Evolutionary conservation across 139 green algal genomes (phyloP).

Genomic region (Chlorella sp.): DNA sequence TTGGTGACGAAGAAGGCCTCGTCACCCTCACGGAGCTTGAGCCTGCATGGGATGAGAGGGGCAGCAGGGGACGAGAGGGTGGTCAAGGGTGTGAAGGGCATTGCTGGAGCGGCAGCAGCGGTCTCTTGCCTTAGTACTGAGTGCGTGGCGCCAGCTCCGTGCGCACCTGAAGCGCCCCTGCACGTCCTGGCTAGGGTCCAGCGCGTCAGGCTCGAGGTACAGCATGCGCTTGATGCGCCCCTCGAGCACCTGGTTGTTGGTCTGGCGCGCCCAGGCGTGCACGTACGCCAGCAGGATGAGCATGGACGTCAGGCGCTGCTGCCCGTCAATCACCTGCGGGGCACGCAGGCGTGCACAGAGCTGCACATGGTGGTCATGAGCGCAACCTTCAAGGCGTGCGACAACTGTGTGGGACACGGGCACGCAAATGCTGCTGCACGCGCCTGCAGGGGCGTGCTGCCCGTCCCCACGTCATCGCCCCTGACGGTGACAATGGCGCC

Average conservation of each 20-base stretch:
- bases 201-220: slow-evolving; percentile 40
- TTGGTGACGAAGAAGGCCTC: slow-evolving; percentile 41
- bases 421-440: no score
- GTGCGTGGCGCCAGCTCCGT: no score
- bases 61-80: no score
- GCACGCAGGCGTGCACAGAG: background rate
- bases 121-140: no score
- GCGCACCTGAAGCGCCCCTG: slow-evolving; percentile 12
- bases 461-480: background rate
- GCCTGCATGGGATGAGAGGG: no score
- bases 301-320: slow-evolving; percentile 54
- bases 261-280: slow-evolving; percentile 25
- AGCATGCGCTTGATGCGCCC: slow-evolving; percentile 38
- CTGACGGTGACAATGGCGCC: slow-evolving; percentile 20
- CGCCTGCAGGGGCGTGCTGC: no score
- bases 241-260: slow-evolving; percentile 17
- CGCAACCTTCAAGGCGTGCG: no score
- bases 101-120: no score
- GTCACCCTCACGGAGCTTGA: slow-evolving; percentile 36
- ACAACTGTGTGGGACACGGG: no score
- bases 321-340: slow-evolving; percentile 52
- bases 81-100: no score
- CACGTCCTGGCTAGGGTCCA: slow-evolving; percentile 14
- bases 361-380: no score
- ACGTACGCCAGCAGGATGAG: slow-evolving; percentile 49